Base-by-base conservation (phyloP, 345 rosid species). In the Bretschneidera sinensis region DNA sequence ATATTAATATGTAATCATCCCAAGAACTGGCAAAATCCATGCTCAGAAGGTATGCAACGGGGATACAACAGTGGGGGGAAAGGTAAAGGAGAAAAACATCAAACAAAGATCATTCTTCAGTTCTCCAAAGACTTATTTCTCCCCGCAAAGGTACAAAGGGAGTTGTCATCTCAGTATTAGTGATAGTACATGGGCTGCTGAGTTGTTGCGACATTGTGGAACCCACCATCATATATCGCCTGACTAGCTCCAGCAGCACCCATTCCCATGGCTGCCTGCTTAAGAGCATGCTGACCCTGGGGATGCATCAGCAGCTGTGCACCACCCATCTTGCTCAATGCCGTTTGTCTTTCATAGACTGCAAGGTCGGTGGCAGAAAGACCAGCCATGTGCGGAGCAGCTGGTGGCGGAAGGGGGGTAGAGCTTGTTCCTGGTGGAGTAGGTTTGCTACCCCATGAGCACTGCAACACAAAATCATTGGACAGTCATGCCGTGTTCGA, bases 391-490 rank as follows among this genome's bases (percentile, higher is more conserved):
- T 79, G 72, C 2, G 70, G 77, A 0, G 79, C 82, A 22, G 72
- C 74, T 10, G 97, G 96, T 4, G 90, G 96, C 1, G 97, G 98
- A 24, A 92, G 94, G 20, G 95, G 97, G 48, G 77, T 61, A 64
- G 97, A 87, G 57, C 83, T 84, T 24, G 94, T 81, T 49, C 98
- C 94, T 9, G 91, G 74, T 25, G 89, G 91, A 23, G 98, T 92
- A 17, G 96, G n/a, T n/a, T n/a, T n/a, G n/a, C n/a, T n/a, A n/a
- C n/a, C n/a, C 97, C 97, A 92, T 3, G 96, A 92, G 61, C 98
- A 92, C 98, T 89, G 74, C 80, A 55, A 62, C 34, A 28, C 33
- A 28, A 28, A 28, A n/a, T n/a, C 33, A 28, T 28, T 28, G 33
- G n/a, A n/a, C n/a, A n/a, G n/a, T n/a, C 19, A 25, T 31, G 17